phyloP scores from a whole-genome alignment of 1,284 basidiomycete genomes.

The Cutaneotrichosporon dermatis region DNA sequence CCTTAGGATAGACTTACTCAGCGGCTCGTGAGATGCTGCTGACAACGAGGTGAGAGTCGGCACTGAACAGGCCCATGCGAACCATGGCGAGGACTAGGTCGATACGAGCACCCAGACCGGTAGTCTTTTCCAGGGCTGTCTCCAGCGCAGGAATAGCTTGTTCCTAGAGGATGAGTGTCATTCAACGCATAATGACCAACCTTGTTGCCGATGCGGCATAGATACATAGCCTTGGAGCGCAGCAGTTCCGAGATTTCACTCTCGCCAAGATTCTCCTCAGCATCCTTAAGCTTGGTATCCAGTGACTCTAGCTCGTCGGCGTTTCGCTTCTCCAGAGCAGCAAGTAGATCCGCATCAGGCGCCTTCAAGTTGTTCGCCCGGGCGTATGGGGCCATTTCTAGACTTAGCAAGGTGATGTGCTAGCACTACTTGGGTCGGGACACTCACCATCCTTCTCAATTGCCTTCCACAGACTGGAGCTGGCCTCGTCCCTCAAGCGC shows the following conservation, averaged over 20 bases:
- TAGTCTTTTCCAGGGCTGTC: constrained; percentile 83
- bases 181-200: constrained; percentile 46
- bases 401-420: constrained; percentile 6
- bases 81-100: constrained; percentile 87
- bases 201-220: constrained; percentile 89
- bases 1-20: constrained; percentile 55
- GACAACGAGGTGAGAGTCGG: constrained; percentile 70
- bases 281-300: constrained; percentile 75
- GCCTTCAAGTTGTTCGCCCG: constrained; percentile 37
- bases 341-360: constrained; percentile 60
- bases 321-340: constrained; percentile 70
- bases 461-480: constrained; percentile 63
- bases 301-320: constrained; percentile 68
- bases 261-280: constrained; percentile 87
- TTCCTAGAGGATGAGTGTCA: constrained; percentile 53
- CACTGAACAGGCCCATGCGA: constrained; percentile 87
- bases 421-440: background rate
- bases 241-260: constrained; percentile 86
- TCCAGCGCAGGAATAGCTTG: constrained; percentile 72
- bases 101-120: constrained; percentile 87
- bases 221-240: constrained; percentile 77
- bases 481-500: constrained; percentile 64
- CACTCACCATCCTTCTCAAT: constrained; percentile 76
- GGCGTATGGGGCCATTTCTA: constrained; percentile 79
- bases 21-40: constrained; percentile 75